phyloP scores from a whole-genome alignment of 306 rosid genomes.

The Cicer bijugum region DNA sequence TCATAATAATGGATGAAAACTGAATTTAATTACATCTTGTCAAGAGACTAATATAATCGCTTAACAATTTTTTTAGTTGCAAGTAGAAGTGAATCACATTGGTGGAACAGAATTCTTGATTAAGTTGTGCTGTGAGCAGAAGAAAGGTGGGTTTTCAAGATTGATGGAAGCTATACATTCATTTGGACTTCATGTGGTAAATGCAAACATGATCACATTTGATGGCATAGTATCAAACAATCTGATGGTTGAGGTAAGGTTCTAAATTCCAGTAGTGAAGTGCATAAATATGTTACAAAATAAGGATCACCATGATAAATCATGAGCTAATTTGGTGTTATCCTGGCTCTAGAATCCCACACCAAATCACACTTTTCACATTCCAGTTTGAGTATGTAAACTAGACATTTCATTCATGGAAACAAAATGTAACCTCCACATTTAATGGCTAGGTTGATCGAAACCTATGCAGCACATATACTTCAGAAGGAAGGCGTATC shows the following conservation, averaged over 20 bases:
- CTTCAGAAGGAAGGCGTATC: no score
- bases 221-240: conserved; percentile 52
- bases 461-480: not conserved
- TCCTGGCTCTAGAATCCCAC: not conserved
- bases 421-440: conserved; percentile 18
- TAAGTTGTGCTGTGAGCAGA: conserved; percentile 54
- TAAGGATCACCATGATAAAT: conserved; percentile 6
- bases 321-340: conserved; percentile 14
- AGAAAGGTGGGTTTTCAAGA: conserved; percentile 60
- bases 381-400: not conserved
- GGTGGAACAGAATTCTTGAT: conserved; percentile 56
- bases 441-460: conserved; percentile 1
- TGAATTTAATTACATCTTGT: not conserved
- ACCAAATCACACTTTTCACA: not conserved
- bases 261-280: conserved; percentile 11
- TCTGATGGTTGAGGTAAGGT: conserved; percentile 71
- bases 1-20: conserved; percentile 13
- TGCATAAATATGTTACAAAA: conserved; percentile 31
- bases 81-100: conserved; percentile 69
- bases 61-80: conserved; percentile 49
- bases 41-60: conserved; percentile 16
- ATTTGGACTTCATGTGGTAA: conserved; percentile 65
- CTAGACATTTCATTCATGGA: conserved; percentile 3
- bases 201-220: conserved; percentile 64
- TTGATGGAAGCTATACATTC: conserved; percentile 71